These are phyloP conservation scores for Phlegmacium glaucopus DNA, from an alignment of 768 basidiomycete genomes.

Conservation along the genomic window DNA sequence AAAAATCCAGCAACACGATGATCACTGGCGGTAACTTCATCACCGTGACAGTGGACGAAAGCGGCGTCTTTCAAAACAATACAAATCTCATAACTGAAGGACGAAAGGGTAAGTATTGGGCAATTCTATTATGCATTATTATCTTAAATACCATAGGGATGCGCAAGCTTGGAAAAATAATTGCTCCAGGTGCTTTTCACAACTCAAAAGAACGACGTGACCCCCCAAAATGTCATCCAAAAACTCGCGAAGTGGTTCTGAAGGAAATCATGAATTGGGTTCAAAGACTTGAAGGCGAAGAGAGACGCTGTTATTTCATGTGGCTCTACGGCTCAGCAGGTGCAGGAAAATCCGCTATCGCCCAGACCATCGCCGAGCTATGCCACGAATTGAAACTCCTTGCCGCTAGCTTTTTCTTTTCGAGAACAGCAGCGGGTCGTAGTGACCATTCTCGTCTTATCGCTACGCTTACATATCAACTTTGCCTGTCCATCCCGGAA, in stretches of 20 bases:
- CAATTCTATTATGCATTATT: too few species aligned
- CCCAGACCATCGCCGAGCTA: conserved; percentile 11
- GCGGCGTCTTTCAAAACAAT: too few species aligned
- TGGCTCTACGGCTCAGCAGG: conserved; percentile 17
- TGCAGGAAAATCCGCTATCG: conserved; percentile 16
- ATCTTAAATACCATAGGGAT: too few species aligned
- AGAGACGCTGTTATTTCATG: conserved; percentile 4
- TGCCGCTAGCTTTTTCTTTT: conserved; percentile 16
- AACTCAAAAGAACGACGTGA: conserved; percentile 14
- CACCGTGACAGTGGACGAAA: too few species aligned
- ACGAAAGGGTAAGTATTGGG: too few species aligned
- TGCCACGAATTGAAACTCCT: conserved; percentile 3
- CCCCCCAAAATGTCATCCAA: conserved; percentile 13
- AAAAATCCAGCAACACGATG: too few species aligned
- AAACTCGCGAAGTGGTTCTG: conserved; percentile 8
- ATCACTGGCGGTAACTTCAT: too few species aligned
- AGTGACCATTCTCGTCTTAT: conserved; percentile 10
- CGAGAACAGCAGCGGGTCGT: conserved; percentile 8
- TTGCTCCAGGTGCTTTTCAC: conserved; percentile 4
- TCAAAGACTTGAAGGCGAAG: neutral
- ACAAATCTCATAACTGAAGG: too few species aligned
- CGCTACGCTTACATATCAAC: conserved; percentile 13
- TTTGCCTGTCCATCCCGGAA: conserved; percentile 8
- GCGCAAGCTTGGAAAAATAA: neutral
- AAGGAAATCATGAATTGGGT: conserved; percentile 13